Percentiles rank a stretch among this genome's conserved stretches.
Evolutionary conservation across 768 basidiomycete genomes (phyloP).

Genomic region (Gloeopeniophorella convolvens): DNA sequence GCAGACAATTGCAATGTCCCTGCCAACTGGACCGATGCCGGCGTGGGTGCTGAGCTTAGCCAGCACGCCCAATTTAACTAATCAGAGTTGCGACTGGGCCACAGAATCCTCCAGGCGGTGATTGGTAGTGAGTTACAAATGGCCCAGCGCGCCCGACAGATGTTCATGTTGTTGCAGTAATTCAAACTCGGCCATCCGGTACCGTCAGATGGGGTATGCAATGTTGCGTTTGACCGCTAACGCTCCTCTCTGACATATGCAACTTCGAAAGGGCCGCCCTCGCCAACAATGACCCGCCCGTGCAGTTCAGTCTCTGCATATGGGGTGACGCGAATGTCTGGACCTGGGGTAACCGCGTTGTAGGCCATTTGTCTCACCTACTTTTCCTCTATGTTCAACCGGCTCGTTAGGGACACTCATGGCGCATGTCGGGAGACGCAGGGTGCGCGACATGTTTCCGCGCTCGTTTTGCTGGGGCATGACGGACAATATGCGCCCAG

Average conservation of each 20-base stretch:
- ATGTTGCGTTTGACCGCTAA: neutral
- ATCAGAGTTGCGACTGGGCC: neutral
- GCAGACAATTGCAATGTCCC: conserved; percentile 52
- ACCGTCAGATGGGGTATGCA: conserved; percentile 47
- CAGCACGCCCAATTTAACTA: neutral
- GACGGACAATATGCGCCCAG: conserved; percentile 27
- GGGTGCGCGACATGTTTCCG: conserved; percentile 23
- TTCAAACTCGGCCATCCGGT: conserved; percentile 52
- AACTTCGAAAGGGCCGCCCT: conserved; percentile 35
- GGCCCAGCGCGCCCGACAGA: neutral
- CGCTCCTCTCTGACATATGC: neutral
- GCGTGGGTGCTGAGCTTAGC: conserved; percentile 24
- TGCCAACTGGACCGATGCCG: conserved; percentile 40
- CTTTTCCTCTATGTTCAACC: neutral
- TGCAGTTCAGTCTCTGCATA: conserved; percentile 46
- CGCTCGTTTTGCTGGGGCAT: too few species aligned
- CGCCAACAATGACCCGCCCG: conserved; percentile 36
- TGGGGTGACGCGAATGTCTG: conserved; percentile 53
- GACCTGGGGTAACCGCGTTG: conserved; percentile 52
- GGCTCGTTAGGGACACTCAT: conserved; percentile 40
- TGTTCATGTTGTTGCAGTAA: conserved; percentile 30
- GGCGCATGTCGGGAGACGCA: conserved; percentile 47
- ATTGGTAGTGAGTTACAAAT: conserved; percentile 42
- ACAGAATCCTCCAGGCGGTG: conserved; percentile 32
- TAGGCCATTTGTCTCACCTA: conserved; percentile 22